Evolutionary conservation across 1,284 basidiomycete genomes (phyloP), one percentile per base, ranked within the genome.

Genomic region (Trichosporon sp.): DNA sequence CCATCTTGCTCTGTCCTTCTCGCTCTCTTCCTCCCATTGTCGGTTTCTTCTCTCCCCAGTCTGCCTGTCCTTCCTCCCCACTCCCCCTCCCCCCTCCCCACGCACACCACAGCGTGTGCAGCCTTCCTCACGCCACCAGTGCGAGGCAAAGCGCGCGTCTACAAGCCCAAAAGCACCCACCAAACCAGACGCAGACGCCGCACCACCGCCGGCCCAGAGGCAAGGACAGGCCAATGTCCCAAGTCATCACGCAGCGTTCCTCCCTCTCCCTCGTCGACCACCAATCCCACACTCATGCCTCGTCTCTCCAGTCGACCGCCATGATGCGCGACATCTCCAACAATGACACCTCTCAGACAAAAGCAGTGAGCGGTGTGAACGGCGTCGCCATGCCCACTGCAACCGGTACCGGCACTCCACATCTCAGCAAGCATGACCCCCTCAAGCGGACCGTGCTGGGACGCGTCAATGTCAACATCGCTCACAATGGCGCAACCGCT

Each of bases 401-500:
- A n/a, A n/a, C n/a, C n/a, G n/a, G n/a, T n/a, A n/a, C 27, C 16
- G 49, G 49, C 14, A n/a, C 49, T 3, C 27, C 27, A 14, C 16
- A n/a, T 27, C 25, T 54, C 7, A 5, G 23, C 25, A 54, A 54
- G 49, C 49, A 54, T 29, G 49, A 54, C 49, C 49, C 49, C 3
- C 16, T 29, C 11, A 36, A 37, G 32, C 61, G 66, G 23, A 54
- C 66, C 29, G 62, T 63, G 36, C 65, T 66, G 19, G 63, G 52
- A 23, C 65, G 67, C 46, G 67, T 69, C 54, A 65, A 69, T 44
- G 49, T 66, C 56, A 66, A 69, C 37, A 58, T 62, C 37, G 29
- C 23, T 9, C 40, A 19, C 61, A 54, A 29, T 52, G 46, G 37
- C 37, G 37, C 37, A 4, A 19, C 27, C 13, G 10, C 49, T 27